Evolutionary conservation across 2,329 filamentous ascomycete species (phyloP).

Genomic region (Beauveria scarabaeidicola): DNA sequence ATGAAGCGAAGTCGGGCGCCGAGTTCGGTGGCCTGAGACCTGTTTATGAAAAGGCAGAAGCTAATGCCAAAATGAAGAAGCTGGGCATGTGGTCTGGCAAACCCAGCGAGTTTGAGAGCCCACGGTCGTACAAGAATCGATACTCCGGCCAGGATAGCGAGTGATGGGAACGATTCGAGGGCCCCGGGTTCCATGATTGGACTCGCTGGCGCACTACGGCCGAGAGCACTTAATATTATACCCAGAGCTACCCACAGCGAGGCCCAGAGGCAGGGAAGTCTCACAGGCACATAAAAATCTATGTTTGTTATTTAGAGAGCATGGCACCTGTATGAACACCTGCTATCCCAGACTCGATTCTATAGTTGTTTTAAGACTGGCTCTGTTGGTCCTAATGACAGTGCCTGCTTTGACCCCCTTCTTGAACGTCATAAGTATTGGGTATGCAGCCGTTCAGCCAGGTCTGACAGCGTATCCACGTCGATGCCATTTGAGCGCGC

Average conservation of each 20-base stretch:
- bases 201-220: neutral
- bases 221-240: neutral
- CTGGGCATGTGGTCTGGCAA: conserved; percentile 69
- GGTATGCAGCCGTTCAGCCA: too few species aligned
- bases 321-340: neutral
- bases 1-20: conserved; percentile 82
- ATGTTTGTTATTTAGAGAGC: neutral
- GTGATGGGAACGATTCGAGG: neutral
- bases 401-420: neutral
- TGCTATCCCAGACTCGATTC: neutral
- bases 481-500: too few species aligned
- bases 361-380: neutral
- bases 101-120: conserved; percentile 63
- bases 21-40: conserved; percentile 72
- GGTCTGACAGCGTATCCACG: too few species aligned
- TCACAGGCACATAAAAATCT: neutral
- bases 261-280: neutral
- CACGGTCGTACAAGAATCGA: conserved; percentile 72
- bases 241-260: neutral
- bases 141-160: conserved; percentile 13
- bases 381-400: neutral
- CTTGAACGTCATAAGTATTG: too few species aligned
- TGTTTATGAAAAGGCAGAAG: conserved; percentile 58
- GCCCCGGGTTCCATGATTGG: neutral
- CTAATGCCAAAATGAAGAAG: conserved; percentile 54